Evolutionary conservation across 768 basidiomycete genomes (phyloP), one percentile per base, ranked within the genome.

Genomic region (Mycena galopus): DNA sequence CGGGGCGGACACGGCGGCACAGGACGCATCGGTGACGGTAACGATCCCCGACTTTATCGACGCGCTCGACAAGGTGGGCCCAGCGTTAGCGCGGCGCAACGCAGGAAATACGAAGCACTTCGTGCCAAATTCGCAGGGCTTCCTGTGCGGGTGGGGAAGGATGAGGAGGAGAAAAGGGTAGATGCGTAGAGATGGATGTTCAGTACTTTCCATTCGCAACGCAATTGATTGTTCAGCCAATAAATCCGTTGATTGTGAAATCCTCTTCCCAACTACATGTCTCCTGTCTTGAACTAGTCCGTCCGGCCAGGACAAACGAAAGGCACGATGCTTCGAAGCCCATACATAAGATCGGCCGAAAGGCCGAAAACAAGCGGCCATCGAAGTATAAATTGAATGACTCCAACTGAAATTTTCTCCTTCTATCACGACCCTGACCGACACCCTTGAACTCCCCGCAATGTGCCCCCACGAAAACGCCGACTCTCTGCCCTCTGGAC

Each of bases 31-130:
- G 19, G 85, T 93, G 19, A 71, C 83, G 19, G 92, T 98, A 14
- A 81, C 81, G 19, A 73, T 87, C 39, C 82, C 86, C 2, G 96
- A 99, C 79, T 98, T 99, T 77, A 81, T 79, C 42, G 79, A 78
- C 8, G 97, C 97, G 27, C 80, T 94, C 76, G 89, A 89, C 33
- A 97, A 96, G 82, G 91, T 98, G 17, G 86, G 88, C 56, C 97
- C 96, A 97, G 96, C 81, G 97, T 99, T 23, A 93, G 92, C 56
- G 84, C 81, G 11, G 87, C 88, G 29, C 97, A 99, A 86, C 87
- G 95, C 79, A 84, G 88, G 78, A 93, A 91, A 82, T 99, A 98
- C 77, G 92, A 96, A 79, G 86, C 88, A 19, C 83, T 98, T 71
- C 84, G 94, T 72, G 89, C 89, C 39, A 96, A 94, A 80, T 96